These are phyloP conservation scores for Glycyrrhiza uralensis DNA, from an alignment of 306 rosid species.

Conservation along the genomic window DNA sequence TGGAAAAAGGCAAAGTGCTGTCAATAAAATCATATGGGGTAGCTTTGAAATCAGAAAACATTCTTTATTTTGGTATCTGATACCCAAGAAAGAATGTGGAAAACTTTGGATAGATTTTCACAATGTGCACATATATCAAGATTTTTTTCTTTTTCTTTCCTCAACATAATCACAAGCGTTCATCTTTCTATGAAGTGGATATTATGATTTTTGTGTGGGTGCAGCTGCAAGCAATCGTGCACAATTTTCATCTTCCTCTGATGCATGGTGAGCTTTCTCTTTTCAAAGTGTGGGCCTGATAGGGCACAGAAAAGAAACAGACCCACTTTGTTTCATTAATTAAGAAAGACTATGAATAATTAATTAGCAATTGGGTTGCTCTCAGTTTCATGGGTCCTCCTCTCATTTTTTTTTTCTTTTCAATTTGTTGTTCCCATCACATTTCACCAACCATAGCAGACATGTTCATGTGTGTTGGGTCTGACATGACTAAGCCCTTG, in stretches of 20 bases:
- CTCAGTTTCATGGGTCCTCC: constrained; percentile 43
- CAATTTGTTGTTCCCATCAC: constrained; percentile 1
- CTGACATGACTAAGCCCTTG: constrained; percentile 38
- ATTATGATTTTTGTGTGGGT: constrained; percentile 35
- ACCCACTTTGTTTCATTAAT: constrained; percentile 38
- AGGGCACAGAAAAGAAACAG: constrained; percentile 27
- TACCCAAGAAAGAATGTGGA: constrained; percentile 32
- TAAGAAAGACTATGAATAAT: constrained; percentile 38
- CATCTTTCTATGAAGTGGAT: constrained; percentile 23
- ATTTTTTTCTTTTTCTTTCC: neutral
- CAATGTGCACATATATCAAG: constrained; percentile 23
- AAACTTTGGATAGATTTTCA: constrained; percentile 17
- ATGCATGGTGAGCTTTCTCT: constrained; percentile 43
- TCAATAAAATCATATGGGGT: constrained; percentile 36
- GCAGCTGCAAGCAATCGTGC: constrained; percentile 40
- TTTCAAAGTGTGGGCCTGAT: constrained; percentile 41
- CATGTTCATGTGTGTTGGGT: constrained; percentile 52
- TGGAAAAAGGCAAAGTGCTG: constrained; percentile 19
- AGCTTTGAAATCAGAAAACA: constrained; percentile 42
- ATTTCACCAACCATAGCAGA: constrained; percentile 37
- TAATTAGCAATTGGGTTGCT: constrained; percentile 36
- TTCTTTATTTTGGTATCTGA: constrained; percentile 32
- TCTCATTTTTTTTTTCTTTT: constrained; percentile 10
- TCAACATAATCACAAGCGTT: constrained; percentile 7
- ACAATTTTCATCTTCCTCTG: constrained; percentile 20